Evolutionary conservation across 768 basidiomycete genomes (phyloP).

Genomic region (Trametes coccinea): DNA sequence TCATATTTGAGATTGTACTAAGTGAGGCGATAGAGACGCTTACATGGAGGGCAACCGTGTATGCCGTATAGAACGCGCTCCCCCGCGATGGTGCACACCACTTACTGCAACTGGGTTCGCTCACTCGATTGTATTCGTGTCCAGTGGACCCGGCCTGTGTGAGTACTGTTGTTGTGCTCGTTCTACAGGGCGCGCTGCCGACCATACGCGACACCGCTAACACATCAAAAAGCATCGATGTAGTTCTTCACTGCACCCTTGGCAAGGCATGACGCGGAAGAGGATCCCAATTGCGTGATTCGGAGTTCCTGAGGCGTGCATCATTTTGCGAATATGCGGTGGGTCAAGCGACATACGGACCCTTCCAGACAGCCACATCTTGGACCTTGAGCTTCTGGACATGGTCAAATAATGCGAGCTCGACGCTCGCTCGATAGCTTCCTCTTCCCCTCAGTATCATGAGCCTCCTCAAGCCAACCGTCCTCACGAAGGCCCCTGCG

Average conservation of each 20-base stretch:
- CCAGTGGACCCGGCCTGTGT: no score
- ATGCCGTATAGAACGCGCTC: no score
- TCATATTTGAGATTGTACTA: no score
- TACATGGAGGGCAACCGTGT: no score
- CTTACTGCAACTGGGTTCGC: no score
- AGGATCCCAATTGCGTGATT: slow-evolving; percentile 12
- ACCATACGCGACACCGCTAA: no score
- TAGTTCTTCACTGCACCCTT: neutral
- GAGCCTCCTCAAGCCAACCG: neutral
- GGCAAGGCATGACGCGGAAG: slow-evolving; percentile 2
- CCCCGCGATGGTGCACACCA: no score
- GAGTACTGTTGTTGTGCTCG: no score
- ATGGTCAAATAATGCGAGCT: neutral
- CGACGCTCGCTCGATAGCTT: neutral
- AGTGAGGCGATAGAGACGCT: no score
- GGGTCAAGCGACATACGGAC: slow-evolving; percentile 1
- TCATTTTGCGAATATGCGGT: slow-evolving; percentile 15
- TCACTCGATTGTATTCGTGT: no score
- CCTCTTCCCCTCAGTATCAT: neutral
- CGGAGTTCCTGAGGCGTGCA: slow-evolving; percentile 4
- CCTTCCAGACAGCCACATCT: neutral
- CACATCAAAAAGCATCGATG: no score
- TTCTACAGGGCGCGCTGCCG: no score
- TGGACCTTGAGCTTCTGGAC: neutral
- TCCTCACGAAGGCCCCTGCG: neutral